A percentile compares a stretch with the other conserved stretches of the same genome.
Evolutionary conservation across 2,329 filamentous ascomycete genomes (phyloP).

Genomic region (Aureobasidium melanogenum): DNA sequence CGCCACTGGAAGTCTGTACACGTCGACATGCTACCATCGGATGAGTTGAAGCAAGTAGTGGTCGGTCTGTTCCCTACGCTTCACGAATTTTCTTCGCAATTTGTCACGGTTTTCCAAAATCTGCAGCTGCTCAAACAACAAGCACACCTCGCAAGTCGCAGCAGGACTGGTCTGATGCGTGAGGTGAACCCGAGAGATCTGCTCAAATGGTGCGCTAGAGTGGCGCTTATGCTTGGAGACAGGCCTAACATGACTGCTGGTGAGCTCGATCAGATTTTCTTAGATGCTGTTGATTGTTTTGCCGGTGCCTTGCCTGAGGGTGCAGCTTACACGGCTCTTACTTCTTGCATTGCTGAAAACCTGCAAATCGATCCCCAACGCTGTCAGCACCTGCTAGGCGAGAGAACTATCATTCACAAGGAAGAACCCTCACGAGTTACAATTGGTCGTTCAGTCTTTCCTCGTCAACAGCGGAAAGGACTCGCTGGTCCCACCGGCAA

Average conservation of each 20-base stretch:
- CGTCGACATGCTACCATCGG: constrained; percentile 54
- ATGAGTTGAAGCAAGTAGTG: constrained; percentile 69
- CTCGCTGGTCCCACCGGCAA: constrained; percentile 10
- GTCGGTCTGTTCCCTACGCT: constrained; percentile 61
- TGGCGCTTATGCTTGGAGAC: constrained; percentile 56
- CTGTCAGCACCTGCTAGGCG: constrained; percentile 65
- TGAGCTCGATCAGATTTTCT: constrained; percentile 78
- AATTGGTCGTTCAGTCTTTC: constrained; percentile 24
- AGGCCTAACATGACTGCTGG: constrained; percentile 56
- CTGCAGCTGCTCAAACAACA: constrained; percentile 33
- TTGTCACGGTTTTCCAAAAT: constrained; percentile 49
- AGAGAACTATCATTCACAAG: constrained; percentile 62
- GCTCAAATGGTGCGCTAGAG: constrained; percentile 80
- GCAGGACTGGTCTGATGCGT: constrained; percentile 48
- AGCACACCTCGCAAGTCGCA: constrained; percentile 38
- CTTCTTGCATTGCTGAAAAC: constrained; percentile 68
- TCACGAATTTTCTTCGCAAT: constrained; percentile 43
- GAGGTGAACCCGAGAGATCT: constrained; percentile 67
- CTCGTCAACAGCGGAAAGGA: constrained; percentile 10
- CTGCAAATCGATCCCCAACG: constrained; percentile 79
- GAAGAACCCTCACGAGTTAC: constrained; percentile 25
- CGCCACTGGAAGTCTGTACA: constrained; percentile 78
- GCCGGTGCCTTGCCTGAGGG: constrained; percentile 67
- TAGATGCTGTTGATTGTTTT: constrained; percentile 91
- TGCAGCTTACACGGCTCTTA: constrained; percentile 50